These are phyloP conservation scores for Moniliophthora roreri DNA, from an alignment of 1,284 basidiomycete species.

Conservation along the genomic window DNA sequence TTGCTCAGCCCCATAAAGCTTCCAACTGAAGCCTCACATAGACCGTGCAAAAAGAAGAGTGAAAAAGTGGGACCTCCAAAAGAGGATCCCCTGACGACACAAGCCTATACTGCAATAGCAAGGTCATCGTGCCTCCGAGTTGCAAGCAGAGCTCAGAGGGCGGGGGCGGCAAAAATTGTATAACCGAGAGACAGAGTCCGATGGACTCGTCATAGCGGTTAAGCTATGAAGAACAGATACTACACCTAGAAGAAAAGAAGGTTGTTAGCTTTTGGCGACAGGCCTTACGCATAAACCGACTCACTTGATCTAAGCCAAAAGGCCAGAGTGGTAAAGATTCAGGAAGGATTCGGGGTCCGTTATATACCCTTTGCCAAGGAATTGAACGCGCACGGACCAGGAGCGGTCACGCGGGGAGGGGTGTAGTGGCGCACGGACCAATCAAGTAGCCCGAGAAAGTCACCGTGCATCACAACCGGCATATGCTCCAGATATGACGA, in stretches of 20 bases:
- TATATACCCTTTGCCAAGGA: too few relatives aligned
- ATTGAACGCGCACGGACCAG: too few relatives aligned
- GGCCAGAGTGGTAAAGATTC: slow-evolving; percentile 80
- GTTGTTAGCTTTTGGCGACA: too few relatives aligned
- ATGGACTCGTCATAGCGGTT: slow-evolving; percentile 66
- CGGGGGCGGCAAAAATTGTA: slow-evolving; percentile 15
- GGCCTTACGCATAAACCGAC: too few relatives aligned
- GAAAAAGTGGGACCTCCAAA: neutral
- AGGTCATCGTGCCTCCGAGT: slow-evolving; percentile 15
- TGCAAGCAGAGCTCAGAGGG: too few relatives aligned
- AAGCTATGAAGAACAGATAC: too few relatives aligned
- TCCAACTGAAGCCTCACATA: neutral
- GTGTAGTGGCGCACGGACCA: too few relatives aligned
- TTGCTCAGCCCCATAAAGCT: neutral
- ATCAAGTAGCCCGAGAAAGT: too few relatives aligned
- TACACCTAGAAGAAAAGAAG: slow-evolving; percentile 93
- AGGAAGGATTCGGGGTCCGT: too few relatives aligned
- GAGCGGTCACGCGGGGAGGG: too few relatives aligned
- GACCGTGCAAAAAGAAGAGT: neutral
- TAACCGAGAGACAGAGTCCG: slow-evolving; percentile 20
- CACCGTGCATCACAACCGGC: too few relatives aligned
- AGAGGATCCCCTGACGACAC: slow-evolving; percentile 13
- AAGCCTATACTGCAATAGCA: slow-evolving; percentile 14
- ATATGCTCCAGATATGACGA: too few relatives aligned
- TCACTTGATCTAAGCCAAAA: slow-evolving; percentile 97